Evolutionary conservation across 2,329 filamentous ascomycete genomes (phyloP), one percentile per base, ranked within the genome.

Genomic region (Blastomyces percursus): DNA sequence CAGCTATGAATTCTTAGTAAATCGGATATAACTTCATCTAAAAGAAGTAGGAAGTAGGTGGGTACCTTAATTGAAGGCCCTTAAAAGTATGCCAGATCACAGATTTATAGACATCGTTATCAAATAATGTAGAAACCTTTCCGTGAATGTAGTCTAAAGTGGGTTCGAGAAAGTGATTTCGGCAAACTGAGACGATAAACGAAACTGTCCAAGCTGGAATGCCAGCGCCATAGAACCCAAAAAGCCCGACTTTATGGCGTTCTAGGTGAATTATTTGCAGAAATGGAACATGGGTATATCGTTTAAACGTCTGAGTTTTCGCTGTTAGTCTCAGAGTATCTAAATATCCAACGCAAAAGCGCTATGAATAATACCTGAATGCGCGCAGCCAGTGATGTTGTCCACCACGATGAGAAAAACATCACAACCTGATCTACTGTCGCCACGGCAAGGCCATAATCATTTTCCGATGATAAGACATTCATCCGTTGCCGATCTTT

Each of bases 351-450:
- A 56, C 7, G 58, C 32, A 60, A 14, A 62, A 30, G 62, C 55
- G 62, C 56, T n/a, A 30, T 40, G 30, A 46, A 7, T 35, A 66
- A 70, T 67, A 78, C 76, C 70, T 74, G 72, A 63, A 78, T 72
- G 57, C 76, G 70, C 11, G 70, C 68, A 32, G 71, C 67, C 14
- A 78, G 68, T 27, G 75, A 74, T 12, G 69, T 71, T 11, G 75
- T 71, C 75, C 75, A 77, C 76, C 76, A 78, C 9, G 72, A 73
- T 2, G 74, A 70, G n/a, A 76, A 68, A 60, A 77, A 76, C 19
- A 73, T 71, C n/a, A 71, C 69, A 11, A 77, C 63, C 61, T 77
- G 75, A 63, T 78, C 76, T 35, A 77, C 57, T 30, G 73, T 76
- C 48, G 75, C 73, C 66, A 78, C 72, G 8, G 75, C 65, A 59